Evolutionary conservation across 2,329 filamentous ascomycete species (phyloP), one percentile per base, ranked within the genome.

Genomic region (Nigrospora sphaerica): DNA sequence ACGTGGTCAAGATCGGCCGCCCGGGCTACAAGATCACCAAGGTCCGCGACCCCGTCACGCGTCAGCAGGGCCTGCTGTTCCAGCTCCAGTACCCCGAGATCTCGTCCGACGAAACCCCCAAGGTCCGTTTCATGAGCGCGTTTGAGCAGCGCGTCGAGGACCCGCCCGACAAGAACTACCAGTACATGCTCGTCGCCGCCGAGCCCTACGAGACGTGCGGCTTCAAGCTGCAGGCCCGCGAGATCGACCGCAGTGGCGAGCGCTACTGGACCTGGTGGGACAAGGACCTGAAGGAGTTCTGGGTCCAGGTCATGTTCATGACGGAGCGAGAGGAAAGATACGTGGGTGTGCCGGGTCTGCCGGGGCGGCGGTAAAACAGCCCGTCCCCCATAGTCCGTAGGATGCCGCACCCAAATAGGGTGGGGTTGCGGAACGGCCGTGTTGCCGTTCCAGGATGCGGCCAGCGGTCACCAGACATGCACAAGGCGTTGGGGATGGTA

Each of bases 1-100:
- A 95, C 61, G 72, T 89, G 14, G 83, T 97, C 62, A 96, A 96
- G 79, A 97, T 98, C 58, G 93, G 93, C 4, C 80, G 92, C 6
- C 93, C 93, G 0, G 93, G 93, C 0, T 98, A 98, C 73, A 95
- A 95, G 67, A 96, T 98, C 67, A 96, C 91, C 17, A 98, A 98
- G 74, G 85, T 92, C 40, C 80, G 90, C 52, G 92, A 98, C 65
- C 87, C 89, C 5, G 77, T 92, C 54, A 95, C 90, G 46, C 74
- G 88, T 36, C 93, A 98, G 71, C 80, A 91, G 56, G 93, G 93
- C 0, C 64, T 98, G 57, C 73, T 97, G n/a, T 97, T 97, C 68
- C 92, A 97, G 71, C 75, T 98, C 55, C 88, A 95, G 67, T 97
- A 93, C 65, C 91, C 93, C 6, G 91, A 97, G 69, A 92, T 95